Evolutionary conservation across 2,329 filamentous ascomycete species (phyloP).

Genomic region (Colletotrichum falcatum): DNA sequence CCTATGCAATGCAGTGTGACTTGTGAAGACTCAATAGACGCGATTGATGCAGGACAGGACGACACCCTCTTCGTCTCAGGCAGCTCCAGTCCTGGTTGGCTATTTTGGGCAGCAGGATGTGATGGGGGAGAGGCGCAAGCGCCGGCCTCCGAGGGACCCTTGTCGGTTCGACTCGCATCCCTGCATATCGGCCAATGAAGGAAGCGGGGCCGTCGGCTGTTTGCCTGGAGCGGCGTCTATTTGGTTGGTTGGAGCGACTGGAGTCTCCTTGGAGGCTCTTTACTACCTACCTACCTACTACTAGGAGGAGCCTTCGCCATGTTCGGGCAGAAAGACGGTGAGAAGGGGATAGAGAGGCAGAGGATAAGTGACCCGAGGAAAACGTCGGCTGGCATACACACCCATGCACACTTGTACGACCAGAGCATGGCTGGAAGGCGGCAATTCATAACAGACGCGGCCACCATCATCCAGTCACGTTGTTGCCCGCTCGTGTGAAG

Average conservation of each 20-base stretch:
- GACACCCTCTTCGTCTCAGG: constrained; percentile 44
- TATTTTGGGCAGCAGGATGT: constrained; percentile 51
- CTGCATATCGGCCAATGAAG: constrained; percentile 45
- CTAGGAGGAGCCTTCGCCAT: constrained; percentile 28
- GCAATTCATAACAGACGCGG: constrained; percentile 30
- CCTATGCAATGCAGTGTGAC: constrained; percentile 41
- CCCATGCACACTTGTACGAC: neutral
- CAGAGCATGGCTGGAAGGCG: constrained; percentile 12
- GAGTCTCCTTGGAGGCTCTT: constrained; percentile 2
- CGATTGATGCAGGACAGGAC: constrained; percentile 39
- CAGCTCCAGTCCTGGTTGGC: constrained; percentile 49
- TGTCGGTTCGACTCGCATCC: constrained; percentile 33
- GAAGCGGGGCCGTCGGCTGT: constrained; percentile 39
- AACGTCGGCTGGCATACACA: neutral
- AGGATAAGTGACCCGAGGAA: neutral
- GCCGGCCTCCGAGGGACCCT: constrained; percentile 47
- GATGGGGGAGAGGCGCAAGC: constrained; percentile 52
- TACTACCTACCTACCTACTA: no score
- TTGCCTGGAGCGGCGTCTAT: constrained; percentile 40
- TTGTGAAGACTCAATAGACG: constrained; percentile 41
- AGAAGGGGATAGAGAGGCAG: neutral
- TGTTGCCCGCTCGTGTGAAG: constrained; percentile 2
- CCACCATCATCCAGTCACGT: constrained; percentile 6
- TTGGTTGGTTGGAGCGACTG: constrained; percentile 27
- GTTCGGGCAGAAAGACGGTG: constrained; percentile 36